Percentiles rank a stretch among this genome's conserved stretches.
phyloP scores from a whole-genome alignment of 2,329 filamentous ascomycete genomes.

The Nemania bipapillata region DNA sequence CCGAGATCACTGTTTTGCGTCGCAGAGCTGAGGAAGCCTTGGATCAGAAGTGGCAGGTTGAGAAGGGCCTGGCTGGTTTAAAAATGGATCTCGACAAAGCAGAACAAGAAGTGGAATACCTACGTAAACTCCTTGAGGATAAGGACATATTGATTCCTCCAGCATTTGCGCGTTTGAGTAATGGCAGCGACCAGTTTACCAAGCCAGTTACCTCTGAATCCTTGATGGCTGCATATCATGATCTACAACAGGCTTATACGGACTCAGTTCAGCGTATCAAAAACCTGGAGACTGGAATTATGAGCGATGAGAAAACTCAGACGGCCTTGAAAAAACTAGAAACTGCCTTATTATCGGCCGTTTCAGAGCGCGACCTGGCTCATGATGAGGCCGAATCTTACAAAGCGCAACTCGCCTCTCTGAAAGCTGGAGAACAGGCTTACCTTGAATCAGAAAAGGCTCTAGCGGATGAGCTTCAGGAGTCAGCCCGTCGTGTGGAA shows the following conservation, averaged over 20 bases:
- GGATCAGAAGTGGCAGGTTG: slow-evolving; percentile 95
- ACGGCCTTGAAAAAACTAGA: slow-evolving; percentile 73
- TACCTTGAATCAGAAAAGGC: slow-evolving; percentile 69
- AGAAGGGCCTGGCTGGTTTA: slow-evolving; percentile 85
- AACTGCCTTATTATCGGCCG: slow-evolving; percentile 73
- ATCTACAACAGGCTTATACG: slow-evolving; percentile 77
- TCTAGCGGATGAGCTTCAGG: slow-evolving; percentile 75
- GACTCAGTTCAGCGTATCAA: slow-evolving; percentile 74
- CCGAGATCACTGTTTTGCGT: slow-evolving; percentile 85
- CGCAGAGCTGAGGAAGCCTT: slow-evolving; percentile 91
- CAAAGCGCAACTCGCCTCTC: slow-evolving; percentile 67
- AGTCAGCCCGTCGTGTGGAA: slow-evolving; percentile 81
- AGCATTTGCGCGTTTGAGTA: slow-evolving; percentile 61
- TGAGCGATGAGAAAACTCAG: slow-evolving; percentile 68
- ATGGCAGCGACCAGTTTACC: slow-evolving; percentile 54
- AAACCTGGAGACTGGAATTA: slow-evolving; percentile 66
- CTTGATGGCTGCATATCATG: slow-evolving; percentile 77
- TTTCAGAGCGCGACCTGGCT: slow-evolving; percentile 78
- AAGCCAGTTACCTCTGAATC: slow-evolving; percentile 73
- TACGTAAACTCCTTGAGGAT: slow-evolving; percentile 80
- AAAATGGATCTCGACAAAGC: slow-evolving; percentile 98
- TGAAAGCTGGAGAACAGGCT: slow-evolving; percentile 67
- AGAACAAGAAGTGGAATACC: slow-evolving; percentile 88
- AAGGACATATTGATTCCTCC: slow-evolving; percentile 82
- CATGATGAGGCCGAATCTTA: slow-evolving; percentile 72